Evolutionary conservation across 495 filamentous ascomycete genomes (phyloP).

Genomic region (Neurospora sp.): DNA sequence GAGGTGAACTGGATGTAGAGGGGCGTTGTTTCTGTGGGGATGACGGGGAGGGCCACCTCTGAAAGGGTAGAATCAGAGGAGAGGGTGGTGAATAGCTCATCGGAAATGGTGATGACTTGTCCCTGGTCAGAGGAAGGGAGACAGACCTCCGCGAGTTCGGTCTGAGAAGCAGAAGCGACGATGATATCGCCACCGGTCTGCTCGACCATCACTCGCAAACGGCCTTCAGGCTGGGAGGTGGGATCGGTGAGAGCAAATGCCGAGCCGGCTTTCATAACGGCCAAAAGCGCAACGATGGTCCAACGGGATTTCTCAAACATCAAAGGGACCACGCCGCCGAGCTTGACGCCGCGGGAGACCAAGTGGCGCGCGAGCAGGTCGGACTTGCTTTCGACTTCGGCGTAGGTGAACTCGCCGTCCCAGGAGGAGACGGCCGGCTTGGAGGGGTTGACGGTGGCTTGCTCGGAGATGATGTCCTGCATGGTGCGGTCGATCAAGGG

Average conservation of each 20-base stretch:
- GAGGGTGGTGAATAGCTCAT: conserved; percentile 1
- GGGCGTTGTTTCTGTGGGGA: conserved; percentile 18
- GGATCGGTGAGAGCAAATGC: conserved; percentile 32
- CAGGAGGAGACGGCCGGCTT: conserved; percentile 34
- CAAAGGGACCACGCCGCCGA: conserved; percentile 38
- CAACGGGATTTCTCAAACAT: conserved; percentile 47
- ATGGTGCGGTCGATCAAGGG: conserved; percentile 26
- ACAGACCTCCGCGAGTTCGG: conserved; percentile 19
- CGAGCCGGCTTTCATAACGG: conserved; percentile 43
- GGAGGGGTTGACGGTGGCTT: conserved; percentile 16
- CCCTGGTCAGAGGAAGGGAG: conserved; percentile 5
- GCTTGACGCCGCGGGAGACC: conserved; percentile 29
- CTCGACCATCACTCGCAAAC: conserved; percentile 44
- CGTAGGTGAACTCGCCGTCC: conserved; percentile 52
- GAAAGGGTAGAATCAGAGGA: background rate
- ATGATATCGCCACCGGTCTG: conserved; percentile 37
- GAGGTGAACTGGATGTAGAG: conserved; percentile 40
- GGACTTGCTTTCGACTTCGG: conserved; percentile 28
- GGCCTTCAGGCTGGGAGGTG: conserved; percentile 32
- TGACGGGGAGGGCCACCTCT: conserved; percentile 7
- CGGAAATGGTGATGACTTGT: conserved; percentile 14
- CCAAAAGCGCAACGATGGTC: conserved; percentile 42
- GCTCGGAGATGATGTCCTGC: conserved; percentile 29
- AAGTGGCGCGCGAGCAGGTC: conserved; percentile 38
- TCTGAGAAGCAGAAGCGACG: conserved; percentile 40